phyloP scores from a whole-genome alignment of 2,329 filamentous ascomycete genomes.

The Dichotomopilus funicola region DNA sequence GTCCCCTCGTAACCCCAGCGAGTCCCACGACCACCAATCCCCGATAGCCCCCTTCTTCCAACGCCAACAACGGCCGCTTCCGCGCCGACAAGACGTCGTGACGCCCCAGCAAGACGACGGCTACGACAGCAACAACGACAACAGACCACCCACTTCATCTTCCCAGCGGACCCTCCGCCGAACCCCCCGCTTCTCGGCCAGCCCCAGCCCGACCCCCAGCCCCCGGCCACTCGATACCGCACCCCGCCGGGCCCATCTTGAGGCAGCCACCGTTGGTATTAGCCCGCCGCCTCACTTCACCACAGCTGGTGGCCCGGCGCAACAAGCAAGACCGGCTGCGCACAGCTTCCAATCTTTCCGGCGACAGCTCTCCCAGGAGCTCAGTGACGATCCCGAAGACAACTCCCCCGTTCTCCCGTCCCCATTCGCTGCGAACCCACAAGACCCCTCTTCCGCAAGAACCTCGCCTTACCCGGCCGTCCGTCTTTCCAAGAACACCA shows the following conservation, averaged over 20 bases:
- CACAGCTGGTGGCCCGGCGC: slow-evolving; percentile 25
- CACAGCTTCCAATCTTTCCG: slow-evolving; percentile 23
- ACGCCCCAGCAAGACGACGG: slow-evolving; percentile 26
- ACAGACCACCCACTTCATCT: slow-evolving; percentile 39
- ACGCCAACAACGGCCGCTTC: slow-evolving; percentile 36
- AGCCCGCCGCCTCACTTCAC: slow-evolving; percentile 36
- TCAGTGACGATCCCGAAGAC: slow-evolving; percentile 40
- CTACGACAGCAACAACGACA: too few species aligned
- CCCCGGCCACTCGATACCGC: slow-evolving; percentile 29
- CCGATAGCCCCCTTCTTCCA: slow-evolving; percentile 32
- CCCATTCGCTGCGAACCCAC: slow-evolving; percentile 26
- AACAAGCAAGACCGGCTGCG: slow-evolving; percentile 11
- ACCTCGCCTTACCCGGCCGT: slow-evolving; percentile 41
- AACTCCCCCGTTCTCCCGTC: slow-evolving; percentile 31
- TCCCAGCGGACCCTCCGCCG: slow-evolving; percentile 45
- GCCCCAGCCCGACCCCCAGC: slow-evolving; percentile 38
- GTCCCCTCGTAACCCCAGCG: slow-evolving; percentile 49
- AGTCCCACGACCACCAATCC: slow-evolving; percentile 37
- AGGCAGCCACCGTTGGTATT: slow-evolving; percentile 44
- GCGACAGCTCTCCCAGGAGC: slow-evolving; percentile 42
- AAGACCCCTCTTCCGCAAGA: slow-evolving; percentile 28
- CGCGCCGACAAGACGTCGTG: slow-evolving; percentile 32
- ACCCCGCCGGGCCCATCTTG: slow-evolving; percentile 37
- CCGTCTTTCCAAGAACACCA: slow-evolving; percentile 75
- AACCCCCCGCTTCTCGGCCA: slow-evolving; percentile 45